Base-by-base conservation (phyloP, 176 grass and related monocot species). In the Luzula sylvatica region DNA sequence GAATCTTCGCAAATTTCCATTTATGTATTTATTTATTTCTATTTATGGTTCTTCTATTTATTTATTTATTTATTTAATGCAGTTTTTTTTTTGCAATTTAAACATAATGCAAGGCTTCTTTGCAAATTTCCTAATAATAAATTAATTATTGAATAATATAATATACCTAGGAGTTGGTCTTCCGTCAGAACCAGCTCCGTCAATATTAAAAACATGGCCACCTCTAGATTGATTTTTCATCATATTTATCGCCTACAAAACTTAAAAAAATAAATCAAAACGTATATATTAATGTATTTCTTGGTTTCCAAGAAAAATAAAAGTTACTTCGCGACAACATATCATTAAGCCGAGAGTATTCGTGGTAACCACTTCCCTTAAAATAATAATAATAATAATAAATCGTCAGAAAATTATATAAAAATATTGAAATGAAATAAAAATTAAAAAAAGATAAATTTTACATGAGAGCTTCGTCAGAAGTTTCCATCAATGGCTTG, bases 101-200 rank as follows among this genome's bases (percentile, higher is more conserved):
- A n/a, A n/a, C n/a, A n/a, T n/a, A n/a, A n/a, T n/a, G n/a, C n/a
- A 41, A 63, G 16, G 3, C 12, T 8, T 67, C 22, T 24, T 11
- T 15, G 52, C 13, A 72, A 46, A 49, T 53, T 38, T 45, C 19
- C 42, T 56, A 23, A 61, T 35, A 54, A 38, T 18, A 65, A 23
- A 78, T 35, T 7, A 35, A 50, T 7, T 22, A 68, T 62, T 56
- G 47, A 16, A 73, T 66, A 51, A 29, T n/a, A 55, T 24, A 71
- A 62, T 17, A 49, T 22, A 96, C 90, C 90, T 84, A 40, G 90
- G 90, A 38, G 84, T 96, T 48, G 90, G 90, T 53, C 90, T 96
- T 73, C 84, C 90, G 81, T 96, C 90, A 61, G 90, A 96, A 82
- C 90, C 90, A 55, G 90, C 90, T 52, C 90, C 90, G 73, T 95